These are phyloP conservation scores for Rugonectria rugulosa DNA, from an alignment of 2,329 filamentous ascomycete genomes.

Conservation along the genomic window DNA sequence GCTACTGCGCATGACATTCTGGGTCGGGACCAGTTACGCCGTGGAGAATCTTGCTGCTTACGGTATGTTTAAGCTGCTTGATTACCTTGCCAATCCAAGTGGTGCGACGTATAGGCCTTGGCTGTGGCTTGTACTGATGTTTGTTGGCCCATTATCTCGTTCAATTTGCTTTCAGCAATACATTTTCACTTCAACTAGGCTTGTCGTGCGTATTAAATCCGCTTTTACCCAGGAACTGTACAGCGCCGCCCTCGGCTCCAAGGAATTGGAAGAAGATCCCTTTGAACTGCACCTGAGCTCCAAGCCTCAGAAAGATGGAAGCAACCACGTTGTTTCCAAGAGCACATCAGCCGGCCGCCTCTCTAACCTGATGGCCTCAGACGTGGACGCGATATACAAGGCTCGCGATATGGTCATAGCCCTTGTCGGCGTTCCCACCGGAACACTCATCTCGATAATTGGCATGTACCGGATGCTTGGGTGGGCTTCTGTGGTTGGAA, in stretches of 20 bases:
- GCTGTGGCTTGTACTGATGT: slow-evolving; percentile 63
- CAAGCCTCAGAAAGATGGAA: slow-evolving; percentile 38
- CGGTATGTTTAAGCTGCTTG: slow-evolving; percentile 61
- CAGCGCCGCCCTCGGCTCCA: slow-evolving; percentile 60
- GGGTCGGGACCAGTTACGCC: slow-evolving; percentile 46
- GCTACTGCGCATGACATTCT: slow-evolving; percentile 55
- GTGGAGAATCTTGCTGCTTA: slow-evolving; percentile 61
- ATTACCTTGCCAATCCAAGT: slow-evolving; percentile 57
- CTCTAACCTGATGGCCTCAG: slow-evolving; percentile 65
- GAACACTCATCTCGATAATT: slow-evolving; percentile 56
- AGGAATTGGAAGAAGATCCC: slow-evolving; percentile 64
- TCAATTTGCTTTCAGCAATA: slow-evolving; percentile 64
- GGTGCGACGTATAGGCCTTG: slow-evolving; percentile 55
- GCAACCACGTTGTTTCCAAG: slow-evolving; percentile 39
- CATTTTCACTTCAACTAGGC: slow-evolving; percentile 63
- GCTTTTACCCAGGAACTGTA: slow-evolving; percentile 67
- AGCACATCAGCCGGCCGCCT: slow-evolving; percentile 58
- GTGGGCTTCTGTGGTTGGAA: slow-evolving; percentile 63
- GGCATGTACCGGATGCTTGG: slow-evolving; percentile 64
- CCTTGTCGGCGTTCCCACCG: slow-evolving; percentile 53
- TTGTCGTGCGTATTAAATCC: slow-evolving; percentile 63
- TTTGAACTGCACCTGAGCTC: slow-evolving; percentile 44
- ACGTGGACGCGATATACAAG: slow-evolving; percentile 62
- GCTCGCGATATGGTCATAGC: slow-evolving; percentile 60
- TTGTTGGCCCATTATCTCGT: slow-evolving; percentile 56